Evolutionary conservation across 2,329 filamentous ascomycete species (phyloP).

Genomic region (Zarea fungicola): DNA sequence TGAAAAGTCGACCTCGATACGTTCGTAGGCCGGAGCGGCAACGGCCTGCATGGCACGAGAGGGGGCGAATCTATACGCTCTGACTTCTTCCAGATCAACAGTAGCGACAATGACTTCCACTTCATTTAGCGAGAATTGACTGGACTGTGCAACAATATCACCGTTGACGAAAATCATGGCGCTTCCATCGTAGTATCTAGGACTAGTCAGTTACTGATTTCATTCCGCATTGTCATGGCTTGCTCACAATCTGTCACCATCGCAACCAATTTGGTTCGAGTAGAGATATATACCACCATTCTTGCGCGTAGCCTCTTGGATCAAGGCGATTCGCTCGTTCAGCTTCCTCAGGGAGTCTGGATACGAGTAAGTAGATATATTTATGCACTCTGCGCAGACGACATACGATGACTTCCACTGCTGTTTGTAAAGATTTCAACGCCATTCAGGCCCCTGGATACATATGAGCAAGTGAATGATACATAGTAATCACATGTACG

Average conservation of each 20-base stretch:
- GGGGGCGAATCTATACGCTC: slow-evolving; percentile 50
- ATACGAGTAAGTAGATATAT: too few relatives aligned
- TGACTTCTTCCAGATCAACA: slow-evolving; percentile 66
- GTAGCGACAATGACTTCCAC: slow-evolving; percentile 64
- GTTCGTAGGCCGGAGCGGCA: slow-evolving; percentile 19
- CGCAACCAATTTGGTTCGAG: slow-evolving; percentile 22
- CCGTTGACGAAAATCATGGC: slow-evolving; percentile 62
- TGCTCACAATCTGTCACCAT: slow-evolving; percentile 53
- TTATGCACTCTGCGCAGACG: too few relatives aligned
- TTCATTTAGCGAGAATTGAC: slow-evolving; percentile 48
- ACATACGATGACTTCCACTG: slow-evolving; percentile 63
- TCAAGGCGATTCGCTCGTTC: slow-evolving; percentile 57
- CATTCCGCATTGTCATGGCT: not conserved
- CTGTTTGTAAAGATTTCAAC: slow-evolving; percentile 69
- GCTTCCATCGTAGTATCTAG: slow-evolving; percentile 54
- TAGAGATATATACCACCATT: slow-evolving; percentile 52
- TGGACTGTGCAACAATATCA: slow-evolving; percentile 56
- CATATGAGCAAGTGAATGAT: slow-evolving; percentile 12
- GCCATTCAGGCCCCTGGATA: slow-evolving; percentile 52
- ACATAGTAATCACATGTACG: not conserved
- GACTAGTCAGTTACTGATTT: not conserved
- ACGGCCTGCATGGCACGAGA: slow-evolving; percentile 55
- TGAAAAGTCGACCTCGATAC: slow-evolving; percentile 16
- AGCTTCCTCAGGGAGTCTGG: slow-evolving; percentile 56
- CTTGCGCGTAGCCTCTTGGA: slow-evolving; percentile 60